Base-by-base conservation (phyloP, 805 yeast species). In the Wickerhamiella azymoides region DNA sequence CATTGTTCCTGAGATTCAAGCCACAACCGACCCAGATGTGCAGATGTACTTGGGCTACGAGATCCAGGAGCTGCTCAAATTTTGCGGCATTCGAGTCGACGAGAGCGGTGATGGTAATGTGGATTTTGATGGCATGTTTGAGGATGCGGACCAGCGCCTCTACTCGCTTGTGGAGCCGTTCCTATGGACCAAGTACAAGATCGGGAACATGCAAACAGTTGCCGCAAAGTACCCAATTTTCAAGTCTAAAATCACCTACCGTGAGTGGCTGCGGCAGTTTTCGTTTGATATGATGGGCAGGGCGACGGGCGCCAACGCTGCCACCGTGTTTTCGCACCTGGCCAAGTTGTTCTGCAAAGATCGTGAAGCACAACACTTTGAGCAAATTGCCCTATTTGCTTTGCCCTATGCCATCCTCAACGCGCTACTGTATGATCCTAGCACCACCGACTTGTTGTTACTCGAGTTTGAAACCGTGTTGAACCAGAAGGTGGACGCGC, bases 31-130 rank as follows among this genome's bases (percentile, higher is more conserved):
- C 57, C 95, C 97, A 0, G 73, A 76, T 18, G 75, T 77, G 41
- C 98, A 92, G 60, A 69, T 83, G 48, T 83, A 80, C 57, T 70
- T 86, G 30, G 95, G 96, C 0, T 81, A 75, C 60, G 81, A 89
- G 0, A 84, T 92, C 74, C 99, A 92, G 59, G 92, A 85, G 51
- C 78, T 80, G 41, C 63, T 92, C 43, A 77, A 77, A 51, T 71
- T 76, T 13, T 69, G 85, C 57, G 41, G 45, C 11, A 19, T 46
- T 14, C 18, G 35, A 7, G 24, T 38, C 5, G 35, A 25, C 10
- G 5, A 16, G 2, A 27, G 21, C 5, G 25, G 17, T 4, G 18
- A 33, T 2, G 27, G 21, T 2, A 2, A 4, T 30, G n/a, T n/a
- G 14, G 16, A 30, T 30, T 13, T 30, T 7, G n/a, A 13, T 2